These are phyloP conservation scores for Trichodelitschia bisporula DNA, from an alignment of 495 filamentous ascomycete genomes.

Conservation along the genomic window DNA sequence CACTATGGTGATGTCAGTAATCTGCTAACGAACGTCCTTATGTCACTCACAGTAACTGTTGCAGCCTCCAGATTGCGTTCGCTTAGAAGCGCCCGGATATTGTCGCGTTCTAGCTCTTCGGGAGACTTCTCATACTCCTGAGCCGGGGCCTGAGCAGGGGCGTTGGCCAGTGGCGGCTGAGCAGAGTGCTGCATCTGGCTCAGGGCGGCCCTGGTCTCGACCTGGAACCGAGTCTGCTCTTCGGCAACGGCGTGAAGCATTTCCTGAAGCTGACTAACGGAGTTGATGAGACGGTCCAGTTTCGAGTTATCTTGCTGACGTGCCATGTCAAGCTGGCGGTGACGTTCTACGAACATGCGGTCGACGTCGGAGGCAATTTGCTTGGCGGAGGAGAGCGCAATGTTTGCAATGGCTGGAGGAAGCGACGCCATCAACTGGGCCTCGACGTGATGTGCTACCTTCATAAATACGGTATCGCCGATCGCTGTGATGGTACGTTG, in stretches of 20 bases:
- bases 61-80: slow-evolving; percentile 46
- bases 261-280: slow-evolving; percentile 44
- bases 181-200: background rate
- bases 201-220: slow-evolving; percentile 17
- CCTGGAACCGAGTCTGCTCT: slow-evolving; percentile 36
- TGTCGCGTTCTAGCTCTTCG: slow-evolving; percentile 37
- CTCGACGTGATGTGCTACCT: slow-evolving; percentile 44
- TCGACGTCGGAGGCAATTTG: slow-evolving; percentile 35
- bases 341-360: background rate
- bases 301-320: slow-evolving; percentile 46
- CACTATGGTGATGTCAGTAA: too few species aligned
- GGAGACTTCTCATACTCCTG: slow-evolving; percentile 22
- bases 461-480: too few species aligned
- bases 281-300: slow-evolving; percentile 56
- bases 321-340: slow-evolving; percentile 36
- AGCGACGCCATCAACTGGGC: slow-evolving; percentile 35
- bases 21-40: background rate
- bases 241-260: slow-evolving; percentile 47
- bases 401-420: slow-evolving; percentile 36
- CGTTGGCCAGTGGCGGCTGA: too few species aligned
- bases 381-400: slow-evolving; percentile 30
- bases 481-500: background rate
- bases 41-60: slow-evolving; percentile 28
- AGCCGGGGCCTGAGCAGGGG: slow-evolving; percentile 1
- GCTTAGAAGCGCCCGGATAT: slow-evolving; percentile 38